Evolutionary conservation across 257 asterid genomes (phyloP).

Genomic region (Ocimum tenuiflorum): DNA sequence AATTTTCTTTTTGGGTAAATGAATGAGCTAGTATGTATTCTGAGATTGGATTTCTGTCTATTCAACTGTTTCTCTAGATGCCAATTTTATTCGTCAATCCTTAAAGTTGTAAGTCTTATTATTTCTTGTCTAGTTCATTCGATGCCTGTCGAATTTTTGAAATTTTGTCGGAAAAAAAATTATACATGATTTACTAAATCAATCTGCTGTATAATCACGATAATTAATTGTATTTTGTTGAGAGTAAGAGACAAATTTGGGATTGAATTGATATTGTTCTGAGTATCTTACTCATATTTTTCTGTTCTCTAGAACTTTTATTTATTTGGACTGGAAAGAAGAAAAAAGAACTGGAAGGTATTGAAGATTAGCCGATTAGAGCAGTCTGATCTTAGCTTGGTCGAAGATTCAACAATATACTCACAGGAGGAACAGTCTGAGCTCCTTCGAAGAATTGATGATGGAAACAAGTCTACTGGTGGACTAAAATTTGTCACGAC

Average conservation of each 20-base stretch:
- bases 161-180: too few species aligned
- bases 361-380: constrained; percentile 76
- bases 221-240: too few species aligned
- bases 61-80: background rate
- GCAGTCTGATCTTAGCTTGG: constrained; percentile 52
- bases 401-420: constrained; percentile 68
- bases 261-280: too few species aligned
- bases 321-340: constrained; percentile 77
- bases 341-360: constrained; percentile 64
- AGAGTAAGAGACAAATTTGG: too few species aligned
- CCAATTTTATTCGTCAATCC: too few species aligned
- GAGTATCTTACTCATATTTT: background rate
- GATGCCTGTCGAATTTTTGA: too few species aligned
- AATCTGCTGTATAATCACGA: too few species aligned
- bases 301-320: constrained; percentile 57
- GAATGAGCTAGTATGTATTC: background rate
- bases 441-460: constrained; percentile 63
- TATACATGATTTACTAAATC: too few species aligned
- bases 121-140: too few species aligned
- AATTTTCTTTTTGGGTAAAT: background rate
- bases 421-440: constrained; percentile 61
- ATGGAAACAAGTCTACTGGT: constrained; percentile 76
- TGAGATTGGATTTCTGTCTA: background rate
- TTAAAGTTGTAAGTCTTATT: too few species aligned
- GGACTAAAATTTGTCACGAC: constrained; percentile 74